Evolutionary conservation across 1,284 basidiomycete genomes (phyloP).

Genomic region (Cutaneotrichosporon dermatis): DNA sequence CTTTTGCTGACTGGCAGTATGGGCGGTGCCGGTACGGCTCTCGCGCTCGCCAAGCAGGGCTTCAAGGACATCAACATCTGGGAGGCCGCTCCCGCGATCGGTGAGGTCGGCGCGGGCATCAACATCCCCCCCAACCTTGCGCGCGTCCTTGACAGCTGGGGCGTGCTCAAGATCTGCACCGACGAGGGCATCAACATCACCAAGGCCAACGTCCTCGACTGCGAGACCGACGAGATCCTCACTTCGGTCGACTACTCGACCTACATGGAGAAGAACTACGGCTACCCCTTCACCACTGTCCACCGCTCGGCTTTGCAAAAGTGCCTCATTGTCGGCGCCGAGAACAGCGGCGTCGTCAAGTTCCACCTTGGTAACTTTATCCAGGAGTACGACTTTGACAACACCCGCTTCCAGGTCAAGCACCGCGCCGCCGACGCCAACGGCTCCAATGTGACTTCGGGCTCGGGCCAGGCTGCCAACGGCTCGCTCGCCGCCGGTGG

Average conservation of each 20-base stretch:
- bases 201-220: conserved; percentile 36
- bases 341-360: conserved; percentile 31
- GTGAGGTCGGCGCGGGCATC: conserved; percentile 42
- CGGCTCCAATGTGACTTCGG: background rate
- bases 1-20: conserved; percentile 22
- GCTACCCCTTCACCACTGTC: conserved; percentile 37
- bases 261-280: conserved; percentile 38
- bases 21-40: conserved; percentile 34
- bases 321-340: conserved; percentile 32
- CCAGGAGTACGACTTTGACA: conserved; percentile 39
- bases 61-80: conserved; percentile 36
- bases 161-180: conserved; percentile 25
- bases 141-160: conserved; percentile 31
- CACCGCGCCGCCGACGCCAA: conserved; percentile 3
- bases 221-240: conserved; percentile 33
- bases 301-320: conserved; percentile 45
- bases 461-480: background rate
- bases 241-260: conserved; percentile 31
- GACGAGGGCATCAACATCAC: conserved; percentile 37
- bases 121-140: conserved; percentile 40
- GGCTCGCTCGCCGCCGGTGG: background rate
- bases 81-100: conserved; percentile 31
- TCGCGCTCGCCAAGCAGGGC: conserved; percentile 32
- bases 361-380: conserved; percentile 34
- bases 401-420: conserved; percentile 31